Base-by-base conservation (phyloP, 192 early-diverging fungal genomes). In the Entophlyctis helioformis region DNA sequence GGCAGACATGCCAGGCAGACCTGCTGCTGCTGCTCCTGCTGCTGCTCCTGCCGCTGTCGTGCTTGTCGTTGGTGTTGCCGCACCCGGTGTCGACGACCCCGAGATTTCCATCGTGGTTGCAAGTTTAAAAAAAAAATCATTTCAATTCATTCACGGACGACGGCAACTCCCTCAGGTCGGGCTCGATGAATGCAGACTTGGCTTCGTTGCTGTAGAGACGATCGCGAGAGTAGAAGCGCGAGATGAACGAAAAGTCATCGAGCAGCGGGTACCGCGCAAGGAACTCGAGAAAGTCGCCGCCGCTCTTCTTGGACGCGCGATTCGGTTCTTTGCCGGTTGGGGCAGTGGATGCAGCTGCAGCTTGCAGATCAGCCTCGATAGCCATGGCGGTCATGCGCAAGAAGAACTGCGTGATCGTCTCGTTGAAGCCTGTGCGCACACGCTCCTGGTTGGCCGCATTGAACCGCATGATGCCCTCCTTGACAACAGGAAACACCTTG, bases 391-490 rank as follows among this genome's bases (percentile, higher is more conserved):
- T 41, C 16, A 57, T 21, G 24, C 57, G 51, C n/a, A 46, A 29
- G 49, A 44, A 61, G 42, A 66, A 57, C 13, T 33, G 29, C 2
- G 63, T 61, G 36, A 61, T 61, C 9, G 63, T 66, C n/a, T 66
- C 57, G 37, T 61, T 61, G 50, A 57, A 66, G 16, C 43, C 47
- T 27, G 62, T 58, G 12, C 27, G 41, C 46, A 61, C 44, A 20
- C 24, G 39, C 6, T 54, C 25, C 21, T 3, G 16, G 42, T 64
- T 64, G 19, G 53, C 28, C 18, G 12, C 23, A 36, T 59, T 64
- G 53, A 61, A 53, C 28, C 33, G 21, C 20, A 35, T 16, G 22
- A 66, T 60, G 13, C 57, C 57, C 18, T 48, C 34, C 27, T 48
- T 66, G 46, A 29, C 32, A 45, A 34, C 0, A 7, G 23, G 29